phyloP scores from a whole-genome alignment of 1,284 basidiomycete genomes.

The Ustilago tritici region DNA sequence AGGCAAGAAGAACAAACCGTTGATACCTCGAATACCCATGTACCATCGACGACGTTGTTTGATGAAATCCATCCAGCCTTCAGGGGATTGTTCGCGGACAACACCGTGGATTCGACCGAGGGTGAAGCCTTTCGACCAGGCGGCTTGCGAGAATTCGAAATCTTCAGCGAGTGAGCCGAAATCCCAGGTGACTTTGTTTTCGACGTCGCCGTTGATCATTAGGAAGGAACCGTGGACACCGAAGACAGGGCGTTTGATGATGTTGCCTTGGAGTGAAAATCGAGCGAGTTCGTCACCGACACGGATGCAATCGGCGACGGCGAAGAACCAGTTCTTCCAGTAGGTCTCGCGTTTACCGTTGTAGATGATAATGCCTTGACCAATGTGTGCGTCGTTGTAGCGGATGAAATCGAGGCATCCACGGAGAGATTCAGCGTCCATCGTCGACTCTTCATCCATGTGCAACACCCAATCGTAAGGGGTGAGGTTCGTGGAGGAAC shows the following conservation, averaged over 20 bases:
- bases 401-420: conserved; percentile 71
- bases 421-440: conserved; percentile 70
- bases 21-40: conserved; percentile 70
- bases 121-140: conserved; percentile 71
- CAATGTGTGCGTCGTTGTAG: conserved; percentile 70
- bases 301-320: conserved; percentile 71
- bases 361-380: conserved; percentile 71
- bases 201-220: conserved; percentile 71
- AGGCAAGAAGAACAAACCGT: conserved; percentile 70
- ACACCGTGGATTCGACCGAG: conserved; percentile 71
- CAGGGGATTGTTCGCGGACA: conserved; percentile 70
- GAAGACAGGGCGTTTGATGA: conserved; percentile 71
- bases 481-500: conserved; percentile 70
- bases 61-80: conserved; percentile 70
- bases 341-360: conserved; percentile 70
- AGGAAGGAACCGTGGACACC: conserved; percentile 71
- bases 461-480: conserved; percentile 71
- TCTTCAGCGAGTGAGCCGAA: conserved; percentile 70
- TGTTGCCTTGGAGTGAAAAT: conserved; percentile 71
- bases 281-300: conserved; percentile 71
- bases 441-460: conserved; percentile 71
- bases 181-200: conserved; percentile 71
- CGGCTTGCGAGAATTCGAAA: conserved; percentile 71
- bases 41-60: conserved; percentile 72
- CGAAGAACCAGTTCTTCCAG: conserved; percentile 72